These are phyloP conservation scores for Ceratocystis albifundus DNA, from an alignment of 2,329 filamentous ascomycete species.

Conservation along the genomic window DNA sequence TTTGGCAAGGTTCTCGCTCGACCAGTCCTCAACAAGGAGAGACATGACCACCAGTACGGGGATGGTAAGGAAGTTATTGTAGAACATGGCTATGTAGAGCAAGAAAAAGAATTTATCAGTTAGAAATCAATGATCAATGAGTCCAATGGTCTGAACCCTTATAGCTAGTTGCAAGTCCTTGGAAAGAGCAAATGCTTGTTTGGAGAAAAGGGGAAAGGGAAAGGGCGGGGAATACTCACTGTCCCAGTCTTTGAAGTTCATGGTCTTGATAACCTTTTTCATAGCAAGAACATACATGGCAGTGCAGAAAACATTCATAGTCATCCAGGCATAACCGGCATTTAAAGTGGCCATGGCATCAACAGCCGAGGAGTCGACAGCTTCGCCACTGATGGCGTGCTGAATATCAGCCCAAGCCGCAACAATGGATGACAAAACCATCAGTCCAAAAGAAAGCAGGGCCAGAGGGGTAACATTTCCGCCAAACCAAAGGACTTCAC, in stretches of 20 bases:
- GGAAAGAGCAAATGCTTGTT: neutral
- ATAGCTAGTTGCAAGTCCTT: no score
- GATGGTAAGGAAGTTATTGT: slow-evolving; percentile 97
- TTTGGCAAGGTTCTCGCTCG: slow-evolving; percentile 61
- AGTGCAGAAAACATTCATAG: slow-evolving; percentile 89
- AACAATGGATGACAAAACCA: slow-evolving; percentile 89
- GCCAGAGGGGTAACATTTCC: slow-evolving; percentile 79
- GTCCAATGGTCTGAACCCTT: no score
- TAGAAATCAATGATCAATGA: neutral
- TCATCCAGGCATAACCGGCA: slow-evolving; percentile 94
- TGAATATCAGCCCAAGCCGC: slow-evolving; percentile 97
- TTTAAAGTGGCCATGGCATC: slow-evolving; percentile 80
- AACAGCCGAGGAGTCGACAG: slow-evolving; percentile 48
- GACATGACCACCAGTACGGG: slow-evolving; percentile 78
- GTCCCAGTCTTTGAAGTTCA: slow-evolving; percentile 99
- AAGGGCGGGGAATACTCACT: slow-evolving; percentile 51
- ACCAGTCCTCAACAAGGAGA: slow-evolving; percentile 85
- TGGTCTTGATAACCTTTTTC: slow-evolving; percentile 98
- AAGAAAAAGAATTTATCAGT: no score
- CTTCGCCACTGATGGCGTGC: slow-evolving; percentile 59
- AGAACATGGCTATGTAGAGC: slow-evolving; percentile 79
- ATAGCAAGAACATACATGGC: slow-evolving; percentile 82
- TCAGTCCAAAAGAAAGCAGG: slow-evolving; percentile 86
- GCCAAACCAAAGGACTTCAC: slow-evolving; percentile 96
- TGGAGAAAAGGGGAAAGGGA: neutral